phyloP scores from a whole-genome alignment of 1,139 yeast genomes.

The Candida gigantensis region DNA sequence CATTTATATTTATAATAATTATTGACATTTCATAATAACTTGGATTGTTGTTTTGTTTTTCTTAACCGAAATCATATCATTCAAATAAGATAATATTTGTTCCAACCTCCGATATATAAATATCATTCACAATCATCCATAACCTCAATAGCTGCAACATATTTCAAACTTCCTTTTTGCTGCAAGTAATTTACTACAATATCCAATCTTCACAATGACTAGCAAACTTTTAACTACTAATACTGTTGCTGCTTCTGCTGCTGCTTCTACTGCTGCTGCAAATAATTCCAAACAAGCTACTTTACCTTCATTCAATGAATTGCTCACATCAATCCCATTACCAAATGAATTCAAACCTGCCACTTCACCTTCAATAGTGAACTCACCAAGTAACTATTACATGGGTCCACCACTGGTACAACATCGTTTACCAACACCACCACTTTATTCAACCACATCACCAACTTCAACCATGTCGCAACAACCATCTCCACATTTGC shows the following conservation, averaged over 20 bases:
- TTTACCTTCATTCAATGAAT: constrained; percentile 41
- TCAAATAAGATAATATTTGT: too few relatives aligned
- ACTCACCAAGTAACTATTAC: constrained; percentile 10
- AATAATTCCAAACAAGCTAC: constrained; percentile 10
- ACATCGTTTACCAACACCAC: constrained; percentile 14
- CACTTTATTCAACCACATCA: constrained; percentile 2
- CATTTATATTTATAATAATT: too few relatives aligned
- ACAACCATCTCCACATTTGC: background rate
- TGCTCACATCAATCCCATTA: constrained; percentile 37
- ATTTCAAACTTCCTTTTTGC: too few relatives aligned
- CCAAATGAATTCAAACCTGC: constrained; percentile 27
- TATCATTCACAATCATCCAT: too few relatives aligned
- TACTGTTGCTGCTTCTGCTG: background rate
- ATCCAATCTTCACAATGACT: too few relatives aligned
- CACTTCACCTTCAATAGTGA: constrained; percentile 4
- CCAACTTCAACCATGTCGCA: background rate
- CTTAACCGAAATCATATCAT: too few relatives aligned
- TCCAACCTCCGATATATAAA: too few relatives aligned
- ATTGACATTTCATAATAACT: too few relatives aligned
- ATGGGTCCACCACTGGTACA: constrained; percentile 1
- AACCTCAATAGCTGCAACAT: too few relatives aligned
- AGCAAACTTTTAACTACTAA: too few relatives aligned
- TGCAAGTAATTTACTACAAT: too few relatives aligned
- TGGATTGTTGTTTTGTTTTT: too few relatives aligned
- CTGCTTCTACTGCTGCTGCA: background rate